phyloP scores from a whole-genome alignment of 768 basidiomycete species.

The Udeniomyces megalosporus region DNA sequence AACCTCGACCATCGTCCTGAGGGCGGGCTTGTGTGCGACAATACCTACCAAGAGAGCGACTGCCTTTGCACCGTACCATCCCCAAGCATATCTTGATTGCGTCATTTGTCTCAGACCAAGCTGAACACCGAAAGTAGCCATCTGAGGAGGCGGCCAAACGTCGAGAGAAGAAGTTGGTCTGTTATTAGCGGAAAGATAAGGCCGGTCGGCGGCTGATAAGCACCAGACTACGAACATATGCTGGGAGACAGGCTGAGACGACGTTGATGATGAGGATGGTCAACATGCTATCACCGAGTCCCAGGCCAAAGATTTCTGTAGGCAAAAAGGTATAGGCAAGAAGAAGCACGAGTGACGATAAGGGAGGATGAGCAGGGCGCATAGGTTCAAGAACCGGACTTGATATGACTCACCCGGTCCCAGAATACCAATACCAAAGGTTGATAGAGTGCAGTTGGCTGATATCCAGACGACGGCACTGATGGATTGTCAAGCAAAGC shows the following conservation, averaged over 20 bases:
- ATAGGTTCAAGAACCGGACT: not conserved
- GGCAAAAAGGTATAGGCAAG: not conserved
- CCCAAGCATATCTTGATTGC: constrained; percentile 24
- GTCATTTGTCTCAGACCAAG: constrained; percentile 37
- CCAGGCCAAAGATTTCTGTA: constrained; percentile 3
- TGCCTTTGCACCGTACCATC: constrained; percentile 17
- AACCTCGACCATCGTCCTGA: too few relatives aligned
- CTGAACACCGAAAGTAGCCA: constrained; percentile 27
- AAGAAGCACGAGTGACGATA: too few relatives aligned
- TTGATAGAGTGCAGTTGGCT: constrained; percentile 15
- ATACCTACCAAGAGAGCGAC: constrained; percentile 7
- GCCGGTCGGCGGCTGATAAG: too few relatives aligned
- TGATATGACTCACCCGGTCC: not conserved
- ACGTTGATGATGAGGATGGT: constrained; percentile 7
- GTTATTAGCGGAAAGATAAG: too few relatives aligned
- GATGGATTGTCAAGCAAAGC: too few relatives aligned
- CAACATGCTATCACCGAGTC: constrained; percentile 9
- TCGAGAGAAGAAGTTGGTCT: not conserved
- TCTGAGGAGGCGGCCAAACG: too few relatives aligned
- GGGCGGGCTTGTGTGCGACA: not conserved
- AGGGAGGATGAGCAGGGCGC: not conserved
- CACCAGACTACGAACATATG: constrained; percentile 4
- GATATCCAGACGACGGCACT: not conserved
- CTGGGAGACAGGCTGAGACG: constrained; percentile 6
- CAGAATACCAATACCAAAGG: constrained; percentile 13